A percentile compares a stretch with the other conserved stretches of the same genome.
phyloP scores from a whole-genome alignment of 768 basidiomycete species.

The Auriculariales sp. region DNA sequence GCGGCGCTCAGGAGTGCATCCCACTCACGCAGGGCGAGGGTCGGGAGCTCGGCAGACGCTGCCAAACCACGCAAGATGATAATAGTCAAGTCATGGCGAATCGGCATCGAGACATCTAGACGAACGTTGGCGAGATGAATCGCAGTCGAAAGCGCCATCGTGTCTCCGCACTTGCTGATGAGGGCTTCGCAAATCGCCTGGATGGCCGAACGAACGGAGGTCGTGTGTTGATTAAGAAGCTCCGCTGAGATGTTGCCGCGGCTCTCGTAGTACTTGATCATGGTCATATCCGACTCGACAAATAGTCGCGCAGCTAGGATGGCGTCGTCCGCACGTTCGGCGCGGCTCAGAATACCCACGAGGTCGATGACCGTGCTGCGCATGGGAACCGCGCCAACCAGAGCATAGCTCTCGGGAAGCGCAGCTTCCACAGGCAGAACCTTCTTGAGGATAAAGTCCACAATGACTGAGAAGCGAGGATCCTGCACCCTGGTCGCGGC shows the following conservation, averaged over 20 bases:
- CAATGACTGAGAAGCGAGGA: slow-evolving; percentile 6
- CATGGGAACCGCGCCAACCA: background rate
- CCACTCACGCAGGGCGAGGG: background rate
- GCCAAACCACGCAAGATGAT: background rate
- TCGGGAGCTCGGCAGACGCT: background rate
- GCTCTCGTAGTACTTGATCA: background rate
- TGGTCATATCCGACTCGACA: background rate
- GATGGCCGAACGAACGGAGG: background rate
- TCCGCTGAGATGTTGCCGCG: background rate
- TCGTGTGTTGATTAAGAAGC: background rate
- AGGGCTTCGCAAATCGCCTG: background rate
- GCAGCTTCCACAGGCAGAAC: slow-evolving; percentile 5
- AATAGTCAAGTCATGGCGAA: background rate
- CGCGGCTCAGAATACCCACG: slow-evolving; percentile 6
- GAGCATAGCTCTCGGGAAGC: background rate
- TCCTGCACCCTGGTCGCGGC: background rate
- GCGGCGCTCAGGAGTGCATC: background rate
- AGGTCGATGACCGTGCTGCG: slow-evolving; percentile 9
- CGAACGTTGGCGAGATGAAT: background rate
- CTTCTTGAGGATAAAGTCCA: slow-evolving; percentile 16
- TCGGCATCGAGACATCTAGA: background rate
- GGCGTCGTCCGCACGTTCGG: background rate
- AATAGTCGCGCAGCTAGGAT: background rate
- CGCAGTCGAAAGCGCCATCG: background rate
- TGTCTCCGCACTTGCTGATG: background rate